Conservation (phyloP, 257 asterid genomes). For the Nicotiana obtusifolia region DNA sequence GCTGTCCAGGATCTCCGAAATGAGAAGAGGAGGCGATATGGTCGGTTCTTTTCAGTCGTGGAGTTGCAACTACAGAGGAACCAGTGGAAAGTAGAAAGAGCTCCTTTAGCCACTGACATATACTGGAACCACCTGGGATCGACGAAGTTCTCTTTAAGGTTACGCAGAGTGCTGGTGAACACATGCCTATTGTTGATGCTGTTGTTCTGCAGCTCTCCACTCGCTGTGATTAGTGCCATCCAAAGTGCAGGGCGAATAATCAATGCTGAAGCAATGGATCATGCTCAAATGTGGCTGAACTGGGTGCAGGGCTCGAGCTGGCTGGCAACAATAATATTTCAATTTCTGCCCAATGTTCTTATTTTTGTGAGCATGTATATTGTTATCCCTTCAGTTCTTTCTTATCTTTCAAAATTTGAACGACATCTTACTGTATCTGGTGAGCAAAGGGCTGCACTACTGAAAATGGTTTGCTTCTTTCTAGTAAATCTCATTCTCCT, state of each 20-base stretch:
- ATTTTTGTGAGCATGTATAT: slow-evolving; percentile 94
- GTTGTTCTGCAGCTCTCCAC: slow-evolving; percentile 96
- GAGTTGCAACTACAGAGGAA: slow-evolving; percentile 92
- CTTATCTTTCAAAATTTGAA: slow-evolving; percentile 91
- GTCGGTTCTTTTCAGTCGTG: slow-evolving; percentile 74
- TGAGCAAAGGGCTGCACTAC: slow-evolving; percentile 83
- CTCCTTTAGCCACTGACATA: slow-evolving; percentile 92
- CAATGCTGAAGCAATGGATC: slow-evolving; percentile 92
- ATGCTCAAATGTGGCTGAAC: slow-evolving; percentile 88
- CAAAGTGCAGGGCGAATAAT: slow-evolving; percentile 80
- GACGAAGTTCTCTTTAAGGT: slow-evolving; percentile 66
- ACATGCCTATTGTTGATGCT: slow-evolving; percentile 73
- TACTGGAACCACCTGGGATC: slow-evolving; percentile 98
- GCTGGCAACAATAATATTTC: slow-evolving; percentile 77
- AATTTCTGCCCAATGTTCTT: slow-evolving; percentile 91
- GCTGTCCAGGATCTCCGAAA: slow-evolving; percentile 82
- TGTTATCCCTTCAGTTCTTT: slow-evolving; percentile 81
- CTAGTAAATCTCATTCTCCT: slow-evolving; percentile 91
- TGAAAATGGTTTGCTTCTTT: slow-evolving; percentile 96
- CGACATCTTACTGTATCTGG: slow-evolving; percentile 92
- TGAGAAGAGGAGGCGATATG: slow-evolving; percentile 78
- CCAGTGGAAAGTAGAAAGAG: slow-evolving; percentile 97
- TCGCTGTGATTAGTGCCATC: slow-evolving; percentile 77
- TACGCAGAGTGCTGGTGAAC: slow-evolving; percentile 77
- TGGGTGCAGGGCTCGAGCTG: slow-evolving; percentile 98